Evolutionary conservation across 495 filamentous ascomycete genomes (phyloP).

Genomic region (Talaromyces adpressus): DNA sequence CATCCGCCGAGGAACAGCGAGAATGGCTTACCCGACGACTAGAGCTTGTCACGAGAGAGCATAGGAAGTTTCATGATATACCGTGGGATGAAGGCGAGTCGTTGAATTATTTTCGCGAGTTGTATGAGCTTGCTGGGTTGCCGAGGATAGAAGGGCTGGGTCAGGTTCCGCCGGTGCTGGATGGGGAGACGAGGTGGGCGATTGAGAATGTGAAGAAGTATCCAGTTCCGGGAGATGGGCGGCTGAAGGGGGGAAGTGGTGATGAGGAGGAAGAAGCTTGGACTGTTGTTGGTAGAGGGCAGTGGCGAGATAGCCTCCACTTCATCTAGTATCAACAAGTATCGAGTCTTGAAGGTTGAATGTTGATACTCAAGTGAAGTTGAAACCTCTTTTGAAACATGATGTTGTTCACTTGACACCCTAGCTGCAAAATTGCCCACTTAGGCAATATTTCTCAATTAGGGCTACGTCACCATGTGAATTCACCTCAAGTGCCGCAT

Average conservation of each 20-base stretch:
- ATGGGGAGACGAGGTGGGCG: slow-evolving; percentile 35
- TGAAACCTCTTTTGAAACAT: too few species aligned
- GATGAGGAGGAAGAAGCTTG: background rate
- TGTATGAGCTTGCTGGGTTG: slow-evolving; percentile 38
- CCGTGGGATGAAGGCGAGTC: slow-evolving; percentile 39
- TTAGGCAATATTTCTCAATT: background rate
- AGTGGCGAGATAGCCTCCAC: slow-evolving; percentile 4
- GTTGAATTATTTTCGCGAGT: slow-evolving; percentile 26
- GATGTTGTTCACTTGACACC: too few species aligned
- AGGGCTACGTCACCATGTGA: background rate
- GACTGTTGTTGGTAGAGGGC: background rate
- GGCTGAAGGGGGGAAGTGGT: slow-evolving; percentile 5
- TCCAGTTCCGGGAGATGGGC: slow-evolving; percentile 30
- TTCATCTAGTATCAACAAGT: background rate
- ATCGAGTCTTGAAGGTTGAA: too few species aligned
- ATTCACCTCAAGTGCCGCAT: background rate
- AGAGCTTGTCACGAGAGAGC: slow-evolving; percentile 14
- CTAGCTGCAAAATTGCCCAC: background rate
- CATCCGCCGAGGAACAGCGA: slow-evolving; percentile 23
- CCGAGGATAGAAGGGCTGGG: slow-evolving; percentile 33
- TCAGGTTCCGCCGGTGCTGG: slow-evolving; percentile 34
- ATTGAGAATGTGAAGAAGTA: slow-evolving; percentile 43
- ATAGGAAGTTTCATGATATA: slow-evolving; percentile 41
- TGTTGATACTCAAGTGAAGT: background rate
- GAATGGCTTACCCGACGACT: slow-evolving; percentile 30